A percentile compares a stretch with the other conserved stretches of the same genome.
phyloP scores from a whole-genome alignment of 1,284 basidiomycete species.

The Ceratorhiza oryzae-sativae region DNA sequence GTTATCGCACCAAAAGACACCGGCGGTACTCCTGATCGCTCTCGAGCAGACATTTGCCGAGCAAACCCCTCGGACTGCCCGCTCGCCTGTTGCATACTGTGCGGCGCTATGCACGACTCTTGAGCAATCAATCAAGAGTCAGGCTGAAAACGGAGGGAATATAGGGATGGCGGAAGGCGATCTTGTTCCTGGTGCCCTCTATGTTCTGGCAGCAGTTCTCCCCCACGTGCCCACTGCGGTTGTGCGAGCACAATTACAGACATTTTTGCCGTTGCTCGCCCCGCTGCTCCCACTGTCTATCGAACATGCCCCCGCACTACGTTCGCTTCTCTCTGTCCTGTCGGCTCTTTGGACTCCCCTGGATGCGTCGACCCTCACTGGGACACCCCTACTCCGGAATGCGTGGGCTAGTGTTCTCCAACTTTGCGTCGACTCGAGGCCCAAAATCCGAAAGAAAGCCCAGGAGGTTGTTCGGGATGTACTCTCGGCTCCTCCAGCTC shows the following conservation, averaged over 20 bases:
- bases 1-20: constrained; percentile 86
- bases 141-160: constrained; percentile 51
- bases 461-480: constrained; percentile 85
- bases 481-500: constrained; percentile 75
- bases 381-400: constrained; percentile 71
- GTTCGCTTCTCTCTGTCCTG: constrained; percentile 79
- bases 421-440: constrained; percentile 84
- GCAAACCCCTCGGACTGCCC: constrained; percentile 63
- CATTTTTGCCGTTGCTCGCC: constrained; percentile 72
- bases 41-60: constrained; percentile 89
- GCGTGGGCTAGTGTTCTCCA: constrained; percentile 81
- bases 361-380: constrained; percentile 72
- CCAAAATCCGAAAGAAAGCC: constrained; percentile 93
- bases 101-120: constrained; percentile 83
- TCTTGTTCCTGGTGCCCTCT: constrained; percentile 84
- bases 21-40: constrained; percentile 87
- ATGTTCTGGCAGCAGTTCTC: constrained; percentile 81
- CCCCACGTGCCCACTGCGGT: constrained; percentile 79
- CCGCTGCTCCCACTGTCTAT: constrained; percentile 69
- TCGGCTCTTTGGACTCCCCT: constrained; percentile 70
- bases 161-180: constrained; percentile 76
- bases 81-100: constrained; percentile 85
- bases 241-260: constrained; percentile 69
- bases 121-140: constrained; percentile 73
- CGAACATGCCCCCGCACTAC: constrained; percentile 68